Evolutionary conservation across 2,329 filamentous ascomycete genomes (phyloP), one percentile per base, ranked within the genome.

Genomic region (Scedosporium apiospermum): DNA sequence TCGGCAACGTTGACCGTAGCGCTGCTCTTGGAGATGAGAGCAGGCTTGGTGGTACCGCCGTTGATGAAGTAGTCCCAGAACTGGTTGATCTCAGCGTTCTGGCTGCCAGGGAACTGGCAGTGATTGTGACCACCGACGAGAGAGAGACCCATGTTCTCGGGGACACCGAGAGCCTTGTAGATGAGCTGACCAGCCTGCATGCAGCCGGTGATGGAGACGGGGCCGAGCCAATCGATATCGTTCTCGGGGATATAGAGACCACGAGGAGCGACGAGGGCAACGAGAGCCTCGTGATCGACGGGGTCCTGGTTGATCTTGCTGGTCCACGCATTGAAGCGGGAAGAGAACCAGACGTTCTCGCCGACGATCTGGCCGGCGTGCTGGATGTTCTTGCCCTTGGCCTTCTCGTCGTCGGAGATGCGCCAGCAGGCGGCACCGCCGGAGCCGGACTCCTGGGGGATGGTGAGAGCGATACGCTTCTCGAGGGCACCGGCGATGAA

Each of bases 261-360:
- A 44, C 82, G 77, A 34, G 82, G 83, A 2, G 82, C 82, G 46
- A 83, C 75, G 64, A 86, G 73, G 30, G 78, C 82, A 10, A 82
- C 82, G 18, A 85, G 75, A 70, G 82, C 72, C 72, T 86, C 83
- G 72, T 86, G 83, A 69, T 85, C 83, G 66, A 79, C 78, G 62
- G 83, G 82, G 44, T 84, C 74, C 21, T 71, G 74, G 60, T 68
- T 74, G 21, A 79, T 77, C 65, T 76, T 74, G 64, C 73, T 75
- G 59, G 77, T 77, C 71, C 82, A 84, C 4, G 71, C 64, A 71
- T 86, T 77, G 70, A 87, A 82, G 58, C 75, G 73, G 38, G 75
- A 74, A 62, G 81, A 82, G 77, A 87, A 86, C 84, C 85, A 88
- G 21, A 84, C 82, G 67, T 87, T 86, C 74, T 87, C 84, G 41